These are phyloP conservation scores for Penicillium sp. DNA, from an alignment of 2,329 filamentous ascomycete genomes.

Conservation along the genomic window DNA sequence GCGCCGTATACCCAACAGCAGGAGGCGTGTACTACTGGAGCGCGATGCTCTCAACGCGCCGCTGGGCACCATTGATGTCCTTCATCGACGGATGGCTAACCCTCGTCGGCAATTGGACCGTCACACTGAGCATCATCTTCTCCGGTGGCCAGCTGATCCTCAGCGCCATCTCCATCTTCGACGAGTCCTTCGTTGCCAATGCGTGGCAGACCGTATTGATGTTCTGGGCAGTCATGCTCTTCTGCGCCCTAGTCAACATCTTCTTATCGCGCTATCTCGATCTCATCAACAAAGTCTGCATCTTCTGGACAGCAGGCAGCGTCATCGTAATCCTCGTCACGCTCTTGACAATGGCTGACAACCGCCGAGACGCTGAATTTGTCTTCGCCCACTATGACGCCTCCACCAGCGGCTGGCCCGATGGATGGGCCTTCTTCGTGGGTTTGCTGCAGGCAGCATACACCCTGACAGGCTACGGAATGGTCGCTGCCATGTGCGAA, in stretches of 20 bases:
- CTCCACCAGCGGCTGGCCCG: constrained; percentile 56
- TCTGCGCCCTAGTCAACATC: constrained; percentile 57
- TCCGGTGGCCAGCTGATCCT: constrained; percentile 62
- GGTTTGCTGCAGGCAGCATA: constrained; percentile 56
- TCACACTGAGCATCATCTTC: constrained; percentile 60
- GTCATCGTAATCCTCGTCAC: constrained; percentile 60
- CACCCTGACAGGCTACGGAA: constrained; percentile 52
- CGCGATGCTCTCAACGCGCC: constrained; percentile 56
- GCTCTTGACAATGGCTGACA: constrained; percentile 53
- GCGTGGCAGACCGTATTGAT: constrained; percentile 61
- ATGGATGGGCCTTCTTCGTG: constrained; percentile 65
- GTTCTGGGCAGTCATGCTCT: constrained; percentile 62
- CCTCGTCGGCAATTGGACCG: constrained; percentile 65
- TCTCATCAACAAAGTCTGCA: constrained; percentile 63
- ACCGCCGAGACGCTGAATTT: constrained; percentile 51
- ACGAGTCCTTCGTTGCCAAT: constrained; percentile 60
- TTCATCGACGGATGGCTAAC: constrained; percentile 66
- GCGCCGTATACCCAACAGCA: constrained; percentile 59
- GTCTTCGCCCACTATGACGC: constrained; percentile 63
- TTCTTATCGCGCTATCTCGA: constrained; percentile 57
- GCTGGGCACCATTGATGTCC: constrained; percentile 58
- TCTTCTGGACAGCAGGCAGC: constrained; percentile 60
- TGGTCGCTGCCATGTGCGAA: constrained; percentile 65
- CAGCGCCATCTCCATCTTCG: constrained; percentile 59
- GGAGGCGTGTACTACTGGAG: constrained; percentile 65